phyloP scores from a whole-genome alignment of 495 filamentous ascomycete genomes.

The Glonium stellatum region DNA sequence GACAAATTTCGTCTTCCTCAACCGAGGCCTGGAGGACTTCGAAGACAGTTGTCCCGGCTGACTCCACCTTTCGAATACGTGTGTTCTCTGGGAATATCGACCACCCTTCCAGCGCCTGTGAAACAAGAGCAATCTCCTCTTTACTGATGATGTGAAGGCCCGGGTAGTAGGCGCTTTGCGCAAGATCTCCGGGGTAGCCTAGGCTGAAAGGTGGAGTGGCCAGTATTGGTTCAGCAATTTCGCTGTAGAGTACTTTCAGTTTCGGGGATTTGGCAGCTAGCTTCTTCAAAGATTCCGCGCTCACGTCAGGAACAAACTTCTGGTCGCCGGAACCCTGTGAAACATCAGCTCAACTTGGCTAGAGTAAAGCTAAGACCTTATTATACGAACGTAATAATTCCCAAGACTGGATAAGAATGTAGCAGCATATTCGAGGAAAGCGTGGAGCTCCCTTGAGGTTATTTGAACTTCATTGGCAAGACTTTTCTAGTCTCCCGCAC shows the following conservation, averaged over 20 bases:
- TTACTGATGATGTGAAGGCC: constrained; percentile 19
- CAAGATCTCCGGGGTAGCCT: constrained; percentile 23
- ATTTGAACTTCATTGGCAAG: constrained; percentile 19
- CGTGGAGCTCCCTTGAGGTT: constrained; percentile 2
- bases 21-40: constrained; percentile 35
- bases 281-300: constrained; percentile 12
- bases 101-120: constrained; percentile 20
- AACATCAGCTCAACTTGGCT: neutral
- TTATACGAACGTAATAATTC: constrained; percentile 24
- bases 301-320: constrained; percentile 31
- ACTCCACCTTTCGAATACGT: constrained; percentile 22
- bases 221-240: constrained; percentile 15
- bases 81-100: constrained; percentile 34
- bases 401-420: constrained; percentile 28
- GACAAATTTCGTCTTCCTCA: constrained; percentile 1
- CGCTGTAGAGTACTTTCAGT: neutral
- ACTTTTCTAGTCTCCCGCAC: constrained; percentile 35
- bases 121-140: constrained; percentile 27
- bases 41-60: constrained; percentile 6
- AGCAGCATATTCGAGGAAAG: constrained; percentile 29
- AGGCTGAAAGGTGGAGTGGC: constrained; percentile 23
- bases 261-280: constrained; percentile 15
- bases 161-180: constrained; percentile 32
- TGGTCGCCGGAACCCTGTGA: constrained; percentile 28
- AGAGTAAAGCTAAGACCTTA: neutral